Base-by-base conservation (phyloP, 495 filamentous ascomycete genomes). In the Hyaloscypha finlandica region DNA sequence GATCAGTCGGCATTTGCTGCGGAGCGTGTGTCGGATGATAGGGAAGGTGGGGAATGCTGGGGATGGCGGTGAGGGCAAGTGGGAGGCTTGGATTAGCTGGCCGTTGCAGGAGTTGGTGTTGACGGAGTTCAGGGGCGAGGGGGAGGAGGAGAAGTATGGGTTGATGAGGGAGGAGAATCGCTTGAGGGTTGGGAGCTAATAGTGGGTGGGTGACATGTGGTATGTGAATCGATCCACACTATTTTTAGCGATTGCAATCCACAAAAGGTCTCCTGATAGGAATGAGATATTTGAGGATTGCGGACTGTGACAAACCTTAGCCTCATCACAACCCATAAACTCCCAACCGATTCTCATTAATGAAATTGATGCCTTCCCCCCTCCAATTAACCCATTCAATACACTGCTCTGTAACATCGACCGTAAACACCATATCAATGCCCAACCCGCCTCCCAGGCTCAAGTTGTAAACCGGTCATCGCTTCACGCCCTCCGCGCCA, bases 71-170 rank as follows among this genome's bases (percentile, higher is more conserved):
- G 25, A 2, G 25, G 25, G 2, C 25, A 25, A 70, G 16, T 77
- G 70, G 71, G 72, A 69, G 29, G 58, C 53, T 20, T 77, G 69
- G 65, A 74, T 78, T 52, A 58, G 64, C 14, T 79, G 76, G 77
- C 76, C 77, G 8, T 42, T 68, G 25, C 66, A 68, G 54, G 54
- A 68, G 29, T 30, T 68, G 9, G 54, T 64, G 0, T 19, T 63
- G 6, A 52, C 9, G 86, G 65, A 92, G 79, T 68, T 90, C 88
- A 39, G 25, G 25, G 25, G 25, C 25, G 25, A 25, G 25, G 25
- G 2, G 25, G 25, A 1, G 25, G 25, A 25, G 25, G 2, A 2
- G 25, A 25, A 25, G 25, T 25, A 25, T 25, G 25, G 25, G 25
- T 25, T 25, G 25, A 25, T 25, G 25, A 25, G 25, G 25, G 25